Evolutionary conservation across 78 protist genomes (phyloP).

Genomic region (Dictyostelium intermedium): DNA sequence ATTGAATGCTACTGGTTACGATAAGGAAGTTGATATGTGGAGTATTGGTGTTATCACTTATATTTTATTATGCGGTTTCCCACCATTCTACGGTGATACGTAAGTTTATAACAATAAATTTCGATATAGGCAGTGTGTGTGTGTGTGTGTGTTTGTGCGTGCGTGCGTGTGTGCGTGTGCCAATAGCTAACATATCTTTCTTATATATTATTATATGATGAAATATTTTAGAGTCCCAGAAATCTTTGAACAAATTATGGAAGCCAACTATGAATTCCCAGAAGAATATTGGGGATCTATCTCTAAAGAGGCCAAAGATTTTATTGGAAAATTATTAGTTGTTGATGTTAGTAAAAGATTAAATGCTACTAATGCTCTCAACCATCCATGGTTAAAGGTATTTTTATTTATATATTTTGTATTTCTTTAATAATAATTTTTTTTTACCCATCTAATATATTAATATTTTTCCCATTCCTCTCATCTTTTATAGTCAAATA

Average conservation of each 20-base stretch:
- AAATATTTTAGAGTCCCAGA: slow-evolving; percentile 33
- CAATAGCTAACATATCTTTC: too few species aligned
- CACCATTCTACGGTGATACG: slow-evolving; percentile 85
- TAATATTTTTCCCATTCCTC: neutral
- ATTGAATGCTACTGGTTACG: slow-evolving; percentile 77
- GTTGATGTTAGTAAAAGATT: slow-evolving; percentile 55
- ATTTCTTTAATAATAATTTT: neutral
- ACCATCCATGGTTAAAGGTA: slow-evolving; percentile 78
- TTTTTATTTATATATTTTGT: too few species aligned
- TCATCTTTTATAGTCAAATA: neutral
- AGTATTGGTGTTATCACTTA: slow-evolving; percentile 84
- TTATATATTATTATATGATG: too few species aligned
- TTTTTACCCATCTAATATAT: neutral
- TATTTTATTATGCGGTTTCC: slow-evolving; percentile 83
- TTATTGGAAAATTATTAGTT: slow-evolving; percentile 61
- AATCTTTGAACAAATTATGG: slow-evolving; percentile 79
- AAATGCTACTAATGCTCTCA: slow-evolving; percentile 62
- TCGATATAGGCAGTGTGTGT: too few species aligned
- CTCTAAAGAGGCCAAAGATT: slow-evolving; percentile 67
- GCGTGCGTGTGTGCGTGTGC: too few species aligned
- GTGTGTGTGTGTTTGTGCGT: too few species aligned
- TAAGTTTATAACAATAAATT: neutral
- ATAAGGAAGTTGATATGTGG: slow-evolving; percentile 86
- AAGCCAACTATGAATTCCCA: slow-evolving; percentile 76
- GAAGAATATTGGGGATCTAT: slow-evolving; percentile 70